Percentiles rank a stretch among this genome's conserved stretches.
Evolutionary conservation across 257 asterid genomes (phyloP).

Genomic region (Solanum bulbocastanum): DNA sequence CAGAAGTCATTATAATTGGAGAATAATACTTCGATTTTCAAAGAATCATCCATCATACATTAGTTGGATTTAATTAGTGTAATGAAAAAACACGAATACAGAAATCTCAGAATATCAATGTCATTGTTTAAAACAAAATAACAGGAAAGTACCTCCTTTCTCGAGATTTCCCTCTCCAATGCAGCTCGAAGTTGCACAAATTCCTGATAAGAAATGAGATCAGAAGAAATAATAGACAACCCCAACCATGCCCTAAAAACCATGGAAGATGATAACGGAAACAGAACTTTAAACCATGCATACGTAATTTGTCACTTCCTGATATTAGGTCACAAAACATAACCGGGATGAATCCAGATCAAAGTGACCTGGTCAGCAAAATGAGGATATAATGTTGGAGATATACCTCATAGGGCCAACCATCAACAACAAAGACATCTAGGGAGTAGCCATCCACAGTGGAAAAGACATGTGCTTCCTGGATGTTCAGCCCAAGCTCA

Average conservation of each 20-base stretch:
- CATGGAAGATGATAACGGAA: not conserved
- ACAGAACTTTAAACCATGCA: not conserved
- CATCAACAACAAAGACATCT: slow-evolving; percentile 96
- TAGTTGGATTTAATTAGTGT: not conserved
- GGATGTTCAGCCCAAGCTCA: slow-evolving; percentile 92
- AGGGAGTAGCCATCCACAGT: slow-evolving; percentile 89
- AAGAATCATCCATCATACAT: not conserved
- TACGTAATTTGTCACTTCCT: not conserved
- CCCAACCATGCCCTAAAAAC: not conserved
- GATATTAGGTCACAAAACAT: not conserved
- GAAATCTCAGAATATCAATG: not conserved
- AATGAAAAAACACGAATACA: not conserved
- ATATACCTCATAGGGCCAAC: slow-evolving; percentile 88
- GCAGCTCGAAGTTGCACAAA: slow-evolving; percentile 69
- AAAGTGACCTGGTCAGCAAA: not conserved
- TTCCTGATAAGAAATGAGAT: slow-evolving; percentile 42
- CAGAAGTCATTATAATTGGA: not conserved
- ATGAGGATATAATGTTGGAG: not conserved
- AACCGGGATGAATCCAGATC: not conserved
- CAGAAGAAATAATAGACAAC: not conserved
- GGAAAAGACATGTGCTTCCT: slow-evolving; percentile 97
- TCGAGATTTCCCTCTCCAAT: slow-evolving; percentile 51
- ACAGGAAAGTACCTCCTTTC: slow-evolving; percentile 51
- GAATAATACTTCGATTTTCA: not conserved
- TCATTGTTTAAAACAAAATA: not conserved